A percentile compares a stretch with the other conserved stretches of the same genome.
phyloP scores from a whole-genome alignment of 2,329 filamentous ascomycete genomes.

The Passalora sequoiae region DNA sequence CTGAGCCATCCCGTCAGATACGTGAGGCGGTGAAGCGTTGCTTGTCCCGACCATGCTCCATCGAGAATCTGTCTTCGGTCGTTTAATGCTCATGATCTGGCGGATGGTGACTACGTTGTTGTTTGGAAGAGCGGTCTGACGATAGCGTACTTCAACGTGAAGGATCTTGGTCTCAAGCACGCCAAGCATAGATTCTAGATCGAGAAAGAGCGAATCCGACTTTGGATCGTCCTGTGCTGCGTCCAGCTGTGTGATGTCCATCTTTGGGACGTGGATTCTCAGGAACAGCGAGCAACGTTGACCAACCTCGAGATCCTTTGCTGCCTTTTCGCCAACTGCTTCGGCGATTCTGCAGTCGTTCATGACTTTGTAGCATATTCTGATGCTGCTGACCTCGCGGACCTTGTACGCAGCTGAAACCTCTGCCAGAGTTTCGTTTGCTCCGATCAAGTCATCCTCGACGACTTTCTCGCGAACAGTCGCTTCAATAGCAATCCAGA shows the following conservation, averaged over 20 bases:
- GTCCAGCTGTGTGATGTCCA: slow-evolving; percentile 7
- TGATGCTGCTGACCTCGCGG: slow-evolving; percentile 26
- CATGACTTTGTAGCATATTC: slow-evolving; percentile 30
- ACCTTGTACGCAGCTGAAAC: background rate
- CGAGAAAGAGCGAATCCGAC: slow-evolving; percentile 28
- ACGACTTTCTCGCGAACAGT: slow-evolving; percentile 22
- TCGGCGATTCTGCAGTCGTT: slow-evolving; percentile 24
- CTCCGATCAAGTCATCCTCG: background rate
- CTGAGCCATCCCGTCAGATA: background rate
- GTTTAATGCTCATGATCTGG: slow-evolving; percentile 27
- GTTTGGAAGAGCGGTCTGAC: slow-evolving; percentile 31
- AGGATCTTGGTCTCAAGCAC: slow-evolving; percentile 29
- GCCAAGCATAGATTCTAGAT: slow-evolving; percentile 33
- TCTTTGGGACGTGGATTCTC: slow-evolving; percentile 24
- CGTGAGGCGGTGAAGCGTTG: slow-evolving; percentile 5
- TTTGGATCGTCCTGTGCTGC: slow-evolving; percentile 12
- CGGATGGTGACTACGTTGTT: slow-evolving; percentile 30
- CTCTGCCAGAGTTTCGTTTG: background rate
- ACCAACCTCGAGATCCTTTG: slow-evolving; percentile 24
- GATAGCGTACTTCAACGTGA: slow-evolving; percentile 33
- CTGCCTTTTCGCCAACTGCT: slow-evolving; percentile 28
- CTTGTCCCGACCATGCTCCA: slow-evolving; percentile 28
- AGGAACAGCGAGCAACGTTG: slow-evolving; percentile 28
- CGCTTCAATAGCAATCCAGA: slow-evolving; percentile 31
- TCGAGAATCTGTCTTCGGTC: slow-evolving; percentile 30